Evolutionary conservation across 2,329 filamentous ascomycete species (phyloP).

Genomic region (Ophiostoma ips): DNA sequence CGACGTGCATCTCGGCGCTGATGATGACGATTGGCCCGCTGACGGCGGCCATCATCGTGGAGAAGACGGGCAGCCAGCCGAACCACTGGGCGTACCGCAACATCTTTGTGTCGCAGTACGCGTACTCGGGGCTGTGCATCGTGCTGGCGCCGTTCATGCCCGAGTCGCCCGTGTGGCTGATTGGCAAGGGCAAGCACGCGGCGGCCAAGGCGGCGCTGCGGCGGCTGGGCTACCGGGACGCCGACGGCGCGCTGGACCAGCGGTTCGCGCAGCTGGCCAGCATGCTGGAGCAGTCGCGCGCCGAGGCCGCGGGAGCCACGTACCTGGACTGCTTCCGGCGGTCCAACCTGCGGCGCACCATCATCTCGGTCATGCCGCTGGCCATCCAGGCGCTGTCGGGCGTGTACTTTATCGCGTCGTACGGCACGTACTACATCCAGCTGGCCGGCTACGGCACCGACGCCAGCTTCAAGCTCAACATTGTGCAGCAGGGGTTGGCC

Average conservation of each 20-base stretch:
- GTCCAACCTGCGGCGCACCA: constrained; percentile 35
- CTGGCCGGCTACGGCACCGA: constrained; percentile 25
- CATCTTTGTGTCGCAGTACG: constrained; percentile 17
- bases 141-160: constrained; percentile 14
- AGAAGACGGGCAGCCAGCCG: constrained; percentile 7
- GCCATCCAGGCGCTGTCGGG: constrained; percentile 17
- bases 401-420: constrained; percentile 24
- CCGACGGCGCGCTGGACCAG: neutral
- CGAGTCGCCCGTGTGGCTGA: constrained; percentile 4
- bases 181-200: neutral
- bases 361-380: constrained; percentile 29
- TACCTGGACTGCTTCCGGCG: constrained; percentile 38
- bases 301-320: constrained; percentile 32
- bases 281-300: constrained; percentile 35
- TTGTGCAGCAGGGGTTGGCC: constrained; percentile 25
- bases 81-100: constrained; percentile 20
- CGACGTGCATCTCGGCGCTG: constrained; percentile 14
- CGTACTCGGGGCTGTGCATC: constrained; percentile 14
- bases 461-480: constrained; percentile 17
- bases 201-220: constrained; percentile 10
- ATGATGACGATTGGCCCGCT: constrained; percentile 14
- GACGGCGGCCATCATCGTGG: constrained; percentile 13
- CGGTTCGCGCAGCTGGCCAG: neutral
- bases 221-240: neutral
- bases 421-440: constrained; percentile 30